These are phyloP conservation scores for Rhodotorula babjevae DNA, from an alignment of 768 basidiomycete species.

Conservation along the genomic window DNA sequence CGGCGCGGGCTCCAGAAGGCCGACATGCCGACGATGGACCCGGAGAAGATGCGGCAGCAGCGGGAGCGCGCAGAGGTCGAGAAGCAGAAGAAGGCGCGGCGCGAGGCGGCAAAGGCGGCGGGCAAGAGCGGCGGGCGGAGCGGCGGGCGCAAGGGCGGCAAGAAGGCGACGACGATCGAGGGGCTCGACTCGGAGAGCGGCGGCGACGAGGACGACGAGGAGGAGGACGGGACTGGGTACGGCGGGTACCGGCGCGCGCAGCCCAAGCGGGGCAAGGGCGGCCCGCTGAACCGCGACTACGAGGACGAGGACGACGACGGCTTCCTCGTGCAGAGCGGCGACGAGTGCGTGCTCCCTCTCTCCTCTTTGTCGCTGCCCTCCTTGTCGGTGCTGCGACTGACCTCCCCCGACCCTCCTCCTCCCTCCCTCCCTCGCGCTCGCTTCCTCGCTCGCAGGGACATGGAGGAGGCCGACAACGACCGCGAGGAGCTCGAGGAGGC, in stretches of 20 bases:
- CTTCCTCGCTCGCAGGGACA: not conserved
- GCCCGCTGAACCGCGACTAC: not conserved
- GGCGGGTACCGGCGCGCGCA: conserved; percentile 3
- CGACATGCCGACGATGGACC: not conserved
- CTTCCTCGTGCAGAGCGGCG: conserved; percentile 20
- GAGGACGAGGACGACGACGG: conserved; percentile 31
- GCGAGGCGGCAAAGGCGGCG: conserved; percentile 29
- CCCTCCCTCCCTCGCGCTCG: not conserved
- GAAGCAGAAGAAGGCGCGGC: conserved; percentile 29
- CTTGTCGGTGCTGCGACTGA: not conserved
- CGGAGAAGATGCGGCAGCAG: not conserved
- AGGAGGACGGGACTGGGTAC: not conserved
- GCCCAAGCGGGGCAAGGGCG: conserved; percentile 15
- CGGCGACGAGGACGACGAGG: conserved; percentile 17
- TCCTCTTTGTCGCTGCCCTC: too few relatives aligned
- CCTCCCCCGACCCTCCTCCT: too few relatives aligned
- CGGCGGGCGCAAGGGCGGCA: conserved; percentile 1
- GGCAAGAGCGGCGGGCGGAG: conserved; percentile 3
- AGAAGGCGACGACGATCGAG: conserved; percentile 27
- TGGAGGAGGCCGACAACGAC: conserved; percentile 7
- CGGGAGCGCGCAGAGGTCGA: conserved; percentile 26
- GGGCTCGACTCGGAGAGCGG: conserved; percentile 19
- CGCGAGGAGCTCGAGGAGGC: conserved; percentile 30
- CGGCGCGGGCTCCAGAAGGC: conserved; percentile 70
- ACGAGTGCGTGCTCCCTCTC: conserved; percentile 24